phyloP scores from a whole-genome alignment of 148 eudicot species.

The Arbutus unedo region DNA sequence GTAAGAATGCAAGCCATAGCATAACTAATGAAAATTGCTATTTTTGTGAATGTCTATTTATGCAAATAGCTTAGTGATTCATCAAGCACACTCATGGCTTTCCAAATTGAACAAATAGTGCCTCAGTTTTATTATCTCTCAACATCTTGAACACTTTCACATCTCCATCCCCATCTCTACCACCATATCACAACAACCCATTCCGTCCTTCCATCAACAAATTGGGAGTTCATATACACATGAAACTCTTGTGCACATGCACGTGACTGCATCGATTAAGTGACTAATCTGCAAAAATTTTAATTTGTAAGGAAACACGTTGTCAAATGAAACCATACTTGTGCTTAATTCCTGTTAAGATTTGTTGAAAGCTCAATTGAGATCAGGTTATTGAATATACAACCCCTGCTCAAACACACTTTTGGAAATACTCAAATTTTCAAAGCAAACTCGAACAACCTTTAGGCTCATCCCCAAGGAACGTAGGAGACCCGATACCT shows the following conservation, averaged over 20 bases:
- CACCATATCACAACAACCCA: neutral
- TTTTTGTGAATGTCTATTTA: neutral
- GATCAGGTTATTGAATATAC: neutral
- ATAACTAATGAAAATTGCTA: neutral
- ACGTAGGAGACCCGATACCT: neutral
- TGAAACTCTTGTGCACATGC: neutral
- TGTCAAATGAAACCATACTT: neutral
- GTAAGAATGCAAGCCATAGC: conserved; percentile 11
- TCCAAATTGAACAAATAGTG: neutral
- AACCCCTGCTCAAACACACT: neutral
- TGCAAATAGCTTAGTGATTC: neutral
- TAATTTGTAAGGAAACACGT: neutral
- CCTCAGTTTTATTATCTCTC: neutral
- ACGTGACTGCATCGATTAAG: neutral
- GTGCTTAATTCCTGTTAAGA: neutral
- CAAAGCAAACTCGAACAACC: neutral
- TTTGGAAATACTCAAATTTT: neutral
- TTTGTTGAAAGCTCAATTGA: neutral
- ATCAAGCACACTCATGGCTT: neutral
- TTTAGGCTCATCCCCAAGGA: neutral
- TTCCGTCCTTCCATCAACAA: neutral
- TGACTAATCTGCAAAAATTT: neutral
- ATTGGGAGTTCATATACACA: neutral
- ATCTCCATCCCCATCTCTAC: neutral
- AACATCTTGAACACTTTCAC: neutral